phyloP scores from a whole-genome alignment of 169 alveolate species.

The Eimeria maxima region DNA sequence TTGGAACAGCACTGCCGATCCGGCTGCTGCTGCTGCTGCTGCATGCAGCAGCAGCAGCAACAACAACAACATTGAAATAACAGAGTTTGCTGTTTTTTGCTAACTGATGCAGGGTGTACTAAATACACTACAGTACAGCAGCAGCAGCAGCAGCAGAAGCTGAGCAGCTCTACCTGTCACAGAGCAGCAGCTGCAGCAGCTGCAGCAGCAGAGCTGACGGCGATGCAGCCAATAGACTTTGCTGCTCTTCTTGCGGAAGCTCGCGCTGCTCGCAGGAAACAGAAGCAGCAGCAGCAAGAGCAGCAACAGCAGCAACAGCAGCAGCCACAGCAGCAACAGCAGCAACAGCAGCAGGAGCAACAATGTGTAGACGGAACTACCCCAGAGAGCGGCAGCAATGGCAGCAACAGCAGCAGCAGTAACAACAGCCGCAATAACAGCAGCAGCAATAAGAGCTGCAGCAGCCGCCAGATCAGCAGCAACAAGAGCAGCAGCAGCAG shows the following conservation, averaged over 20 bases:
- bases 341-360: neutral
- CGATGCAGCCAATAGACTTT: conserved; percentile 49
- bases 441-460: neutral
- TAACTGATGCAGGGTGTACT: neutral
- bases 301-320: conserved; percentile 9
- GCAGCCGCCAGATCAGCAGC: neutral
- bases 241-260: conserved; percentile 70
- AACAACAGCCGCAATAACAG: neutral
- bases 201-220: neutral
- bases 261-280: conserved; percentile 60
- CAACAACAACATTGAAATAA: neutral
- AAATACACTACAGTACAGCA: neutral
- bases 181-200: neutral
- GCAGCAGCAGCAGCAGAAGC: conserved; percentile 29
- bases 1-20: neutral
- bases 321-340: neutral
- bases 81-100: neutral
- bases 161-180: neutral
- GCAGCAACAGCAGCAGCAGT: conserved; percentile 31
- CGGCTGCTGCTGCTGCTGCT: conserved; percentile 10
- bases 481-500: neutral
- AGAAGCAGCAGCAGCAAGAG: neutral
- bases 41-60: neutral
- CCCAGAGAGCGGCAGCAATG: neutral
- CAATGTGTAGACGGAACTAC: neutral